Base-by-base conservation (phyloP, 129 eudicot genomes). In the Flaveria sonorensis region DNA sequence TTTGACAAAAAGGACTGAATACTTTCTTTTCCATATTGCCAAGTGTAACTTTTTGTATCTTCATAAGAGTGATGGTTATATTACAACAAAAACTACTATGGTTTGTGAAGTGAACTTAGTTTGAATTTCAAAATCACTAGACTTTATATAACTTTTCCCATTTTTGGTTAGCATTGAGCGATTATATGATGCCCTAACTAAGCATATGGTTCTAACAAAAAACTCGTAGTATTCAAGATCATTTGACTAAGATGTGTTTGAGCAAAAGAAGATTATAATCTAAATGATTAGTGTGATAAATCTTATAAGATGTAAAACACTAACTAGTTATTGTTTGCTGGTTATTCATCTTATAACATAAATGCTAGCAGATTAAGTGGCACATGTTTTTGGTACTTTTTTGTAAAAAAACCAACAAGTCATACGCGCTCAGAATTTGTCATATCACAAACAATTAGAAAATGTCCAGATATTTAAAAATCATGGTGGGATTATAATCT, bases 381-480 rank as follows among this genome's bases (percentile, higher is more conserved):
- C 45, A 23, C 9, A 45, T 62, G 21, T n/a, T 26, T 7, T 20
- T 51, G 47, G 36, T 71, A 30, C 21, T 48, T 24, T 13, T 43
- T 15, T 10, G n/a, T 61, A 45, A 23, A 43, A 40, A 30, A 60
- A 19, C 28, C 30, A 59, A 61, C 57, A 62, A 28, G 10, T 62
- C 79, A 46, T 75, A 47, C 71, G 11, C 14, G 48, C 71, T 75
- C 30, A 71, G 26, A 28, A 6, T 30, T 57, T 30, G 45, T 45
- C 69, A 30, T 28, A 63, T 28, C 23, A 30, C 69, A 63, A 63
- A 51, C 62, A 71, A 51, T 15, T 71, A 71, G 47, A 71, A 71
- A 71, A 15, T 46, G 63, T 51, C 75, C 60, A 52, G 20, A 30
- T 6, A 24, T 71, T 11, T 26, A 71, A 47, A 13, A 28, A 71